phyloP scores from a whole-genome alignment of 1,284 basidiomycete genomes.

The Mycena sp. region DNA sequence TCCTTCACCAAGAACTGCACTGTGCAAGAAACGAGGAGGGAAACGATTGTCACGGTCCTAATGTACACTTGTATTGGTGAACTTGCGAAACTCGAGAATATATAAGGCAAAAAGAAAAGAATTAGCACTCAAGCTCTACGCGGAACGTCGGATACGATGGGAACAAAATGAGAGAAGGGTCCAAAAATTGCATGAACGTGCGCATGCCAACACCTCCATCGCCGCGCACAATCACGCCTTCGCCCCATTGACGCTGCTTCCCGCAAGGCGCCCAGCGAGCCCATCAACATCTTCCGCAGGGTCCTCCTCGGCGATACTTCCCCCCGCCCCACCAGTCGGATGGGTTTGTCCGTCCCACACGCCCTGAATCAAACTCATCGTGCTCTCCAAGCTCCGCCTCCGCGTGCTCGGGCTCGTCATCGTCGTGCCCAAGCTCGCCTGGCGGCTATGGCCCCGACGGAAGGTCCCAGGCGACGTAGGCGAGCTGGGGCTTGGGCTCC shows the following conservation, averaged over 20 bases:
- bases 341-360: slow-evolving; percentile 82
- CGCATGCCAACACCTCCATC: too few relatives aligned
- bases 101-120: not conserved
- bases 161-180: not conserved
- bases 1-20: too few relatives aligned
- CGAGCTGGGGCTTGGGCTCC: slow-evolving; percentile 50
- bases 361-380: slow-evolving; percentile 94
- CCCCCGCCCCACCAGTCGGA: slow-evolving; percentile 29
- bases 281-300: slow-evolving; percentile 24
- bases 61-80: slow-evolving; percentile 18
- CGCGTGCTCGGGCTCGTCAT: slow-evolving; percentile 95
- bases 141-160: not conserved
- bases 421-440: slow-evolving; percentile 94
- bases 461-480: slow-evolving; percentile 54
- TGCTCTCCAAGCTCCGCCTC: slow-evolving; percentile 93
- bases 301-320: slow-evolving; percentile 25
- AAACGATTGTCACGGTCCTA: slow-evolving; percentile 47
- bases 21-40: not conserved
- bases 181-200: slow-evolving; percentile 5
- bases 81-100: slow-evolving; percentile 14
- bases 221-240: not conserved
- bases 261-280: slow-evolving; percentile 25
- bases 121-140: slow-evolving; percentile 5
- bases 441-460: slow-evolving; percentile 85
- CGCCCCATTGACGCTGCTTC: slow-evolving; percentile 25